Percentiles rank a stretch among this genome's conserved stretches.
Evolutionary conservation across 2,329 filamentous ascomycete species (phyloP).

Genomic region (Lecanicillium sp.): DNA sequence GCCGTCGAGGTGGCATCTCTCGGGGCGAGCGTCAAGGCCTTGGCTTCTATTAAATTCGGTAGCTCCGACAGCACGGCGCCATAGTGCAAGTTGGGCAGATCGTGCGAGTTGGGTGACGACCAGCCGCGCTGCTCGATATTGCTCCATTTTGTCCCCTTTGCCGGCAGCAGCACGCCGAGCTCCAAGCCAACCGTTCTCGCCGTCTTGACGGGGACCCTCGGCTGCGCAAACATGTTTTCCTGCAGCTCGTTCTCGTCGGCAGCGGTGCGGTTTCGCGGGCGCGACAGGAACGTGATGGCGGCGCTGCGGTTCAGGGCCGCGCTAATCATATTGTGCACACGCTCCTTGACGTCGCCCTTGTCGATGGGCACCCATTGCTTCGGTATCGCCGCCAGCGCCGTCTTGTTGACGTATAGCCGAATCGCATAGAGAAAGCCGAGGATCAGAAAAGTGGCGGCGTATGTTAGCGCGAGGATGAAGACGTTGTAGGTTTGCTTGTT

Average conservation of each 20-base stretch:
- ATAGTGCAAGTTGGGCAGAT: constrained; percentile 78
- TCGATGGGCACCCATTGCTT: constrained; percentile 81
- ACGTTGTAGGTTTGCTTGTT: constrained; percentile 68
- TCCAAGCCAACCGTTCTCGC: constrained; percentile 27
- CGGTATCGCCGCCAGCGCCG: constrained; percentile 72
- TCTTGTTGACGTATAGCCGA: constrained; percentile 81
- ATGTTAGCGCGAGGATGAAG: constrained; percentile 70
- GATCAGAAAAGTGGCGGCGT: constrained; percentile 63
- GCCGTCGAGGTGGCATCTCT: constrained; percentile 32
- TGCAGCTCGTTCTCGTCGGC: constrained; percentile 3
- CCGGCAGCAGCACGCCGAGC: constrained; percentile 39
- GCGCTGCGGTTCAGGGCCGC: constrained; percentile 70
- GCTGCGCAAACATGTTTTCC: constrained; percentile 17
- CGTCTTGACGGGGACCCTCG: constrained; percentile 17
- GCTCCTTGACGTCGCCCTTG: constrained; percentile 69
- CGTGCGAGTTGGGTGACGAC: constrained; percentile 69
- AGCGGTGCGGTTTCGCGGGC: constrained; percentile 41
- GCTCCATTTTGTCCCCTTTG: constrained; percentile 61
- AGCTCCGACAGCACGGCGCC: constrained; percentile 73
- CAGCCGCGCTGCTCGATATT: constrained; percentile 81
- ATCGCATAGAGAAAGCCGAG: constrained; percentile 71
- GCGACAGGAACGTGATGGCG: constrained; percentile 69
- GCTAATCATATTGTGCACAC: constrained; percentile 68
- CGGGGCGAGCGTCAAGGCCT: constrained; percentile 79
- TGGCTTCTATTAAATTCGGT: constrained; percentile 84